Evolutionary conservation across 345 rosid genomes (phyloP), one percentile per base, ranked within the genome.

Genomic region (Isatis tinctoria): DNA sequence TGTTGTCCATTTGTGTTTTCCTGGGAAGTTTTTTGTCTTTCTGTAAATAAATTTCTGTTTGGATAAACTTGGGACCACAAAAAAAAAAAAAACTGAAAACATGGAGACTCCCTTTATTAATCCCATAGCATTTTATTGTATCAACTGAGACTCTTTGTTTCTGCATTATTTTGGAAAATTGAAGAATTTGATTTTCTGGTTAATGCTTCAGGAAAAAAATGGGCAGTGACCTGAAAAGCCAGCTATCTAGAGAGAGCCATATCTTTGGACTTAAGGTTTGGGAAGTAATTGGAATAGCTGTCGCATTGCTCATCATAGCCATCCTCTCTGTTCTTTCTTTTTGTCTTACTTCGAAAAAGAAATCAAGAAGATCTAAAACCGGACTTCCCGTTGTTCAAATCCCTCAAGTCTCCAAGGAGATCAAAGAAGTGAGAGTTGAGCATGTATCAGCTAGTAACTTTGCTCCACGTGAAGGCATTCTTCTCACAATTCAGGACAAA

Each of bases 351-450:
- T 85, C 81, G 4, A 81, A 92, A 74, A 94, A 90, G 83, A 87
- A 85, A 80, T 82, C 93, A 36, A 86, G 79, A 78, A 85, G 77
- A 78, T 81, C 86, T 18, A 75, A 81, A 52, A 80, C 82, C 63
- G 84, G 80, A 40, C 81, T 87, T 73, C 88, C 90, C 2, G 40
- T 86, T 64, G 79, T 77, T 57, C 95, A 84, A 84, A 88, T 87
- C 65, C 98, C 97, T 14, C 37, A 86, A 18, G 86, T 90, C 62
- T 94, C 97, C 0, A 92, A 94, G 79, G 98, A 94, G 81, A 94
- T 94, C 60, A 91, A 89, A 84, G 98, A 94, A 74, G 96, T 92
- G 18, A 80, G 88, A 45, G 90, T 92, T 74, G 98, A 94, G 73
- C 97, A 90, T 67, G 83, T 85, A 17, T 83, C 93, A 8, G 48